Evolutionary conservation across 352 stramenopile species (phyloP), one percentile per base, ranked within the genome.

Genomic region (Thalassiosira mediterranea): DNA sequence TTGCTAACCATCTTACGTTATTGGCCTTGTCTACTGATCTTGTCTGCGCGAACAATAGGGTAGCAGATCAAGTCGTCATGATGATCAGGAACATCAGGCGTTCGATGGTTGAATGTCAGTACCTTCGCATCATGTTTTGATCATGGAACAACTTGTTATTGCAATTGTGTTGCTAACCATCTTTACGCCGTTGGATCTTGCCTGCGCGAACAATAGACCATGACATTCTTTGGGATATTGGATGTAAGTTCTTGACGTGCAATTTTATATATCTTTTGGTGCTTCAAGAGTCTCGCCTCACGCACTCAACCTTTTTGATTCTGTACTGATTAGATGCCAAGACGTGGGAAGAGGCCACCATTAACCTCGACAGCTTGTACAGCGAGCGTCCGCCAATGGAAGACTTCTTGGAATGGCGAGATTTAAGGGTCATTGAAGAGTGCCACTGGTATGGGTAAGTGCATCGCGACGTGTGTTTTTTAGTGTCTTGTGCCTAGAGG

Each of bases 31-130:
- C n/a, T n/a, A n/a, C n/a, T n/a, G n/a, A n/a, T n/a, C n/a, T n/a
- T n/a, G n/a, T n/a, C n/a, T n/a, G n/a, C n/a, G n/a, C n/a, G n/a
- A n/a, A n/a, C n/a, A n/a, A n/a, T n/a, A n/a, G 58, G 47, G 49
- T 40, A 3, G 69, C 69, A 2, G 69, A 78, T 53, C 69, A 78
- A 26, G 61, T 73, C 10, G 49, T 78, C 0, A 13, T 78, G 49
- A 47, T 78, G 17, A 37, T 78, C 19, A 17, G 15, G 15, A 68
- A 78, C 19, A 65, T 78, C n/a, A 13, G 60, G 17, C 11, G 38
- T 31, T 65, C 60, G 0, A 78, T 78, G 47, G 65, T 68, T 7
- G 65, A 70, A 40, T 75, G 63, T 73, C 7, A 54, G 32, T 26
- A 54, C 13, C 46, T 25, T n/a, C 13, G 46, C 37, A 44, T 15